These are phyloP conservation scores for Cercospora nicotianae DNA, from an alignment of 2,329 filamentous ascomycete species.

Conservation along the genomic window DNA sequence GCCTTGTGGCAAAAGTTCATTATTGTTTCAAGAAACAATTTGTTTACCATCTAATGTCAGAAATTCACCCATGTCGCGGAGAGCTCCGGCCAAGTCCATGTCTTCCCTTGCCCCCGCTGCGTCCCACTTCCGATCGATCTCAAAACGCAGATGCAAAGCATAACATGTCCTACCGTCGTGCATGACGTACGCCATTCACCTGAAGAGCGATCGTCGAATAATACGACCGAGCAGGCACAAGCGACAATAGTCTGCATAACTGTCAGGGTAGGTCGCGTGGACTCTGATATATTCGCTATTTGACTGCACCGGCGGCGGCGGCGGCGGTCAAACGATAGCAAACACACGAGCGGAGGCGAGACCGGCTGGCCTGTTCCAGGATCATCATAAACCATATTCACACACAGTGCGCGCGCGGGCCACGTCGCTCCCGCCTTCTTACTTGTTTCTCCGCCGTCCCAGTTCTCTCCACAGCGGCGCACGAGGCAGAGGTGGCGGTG, in stretches of 20 bases:
- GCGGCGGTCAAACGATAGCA: background rate
- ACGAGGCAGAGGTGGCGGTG: background rate
- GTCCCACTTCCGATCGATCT: background rate
- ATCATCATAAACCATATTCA: background rate
- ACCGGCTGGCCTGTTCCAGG: background rate
- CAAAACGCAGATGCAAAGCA: conserved; percentile 1
- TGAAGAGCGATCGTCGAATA: background rate
- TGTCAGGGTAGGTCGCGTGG: background rate
- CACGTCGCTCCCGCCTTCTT: background rate
- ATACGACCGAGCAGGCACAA: background rate
- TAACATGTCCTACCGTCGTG: background rate
- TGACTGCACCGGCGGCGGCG: background rate
- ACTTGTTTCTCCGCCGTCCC: background rate
- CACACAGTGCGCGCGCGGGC: background rate
- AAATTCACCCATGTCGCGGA: background rate
- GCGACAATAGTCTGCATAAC: background rate
- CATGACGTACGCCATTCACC: background rate
- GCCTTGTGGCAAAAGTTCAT: background rate
- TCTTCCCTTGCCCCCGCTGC: background rate
- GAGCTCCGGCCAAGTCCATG: background rate
- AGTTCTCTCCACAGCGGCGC: background rate
- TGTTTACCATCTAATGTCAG: background rate
- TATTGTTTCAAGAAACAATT: background rate
- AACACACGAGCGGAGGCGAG: background rate
- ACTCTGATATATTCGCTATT: background rate